Base-by-base conservation (phyloP, 139 green algal genomes). In the Zygnema circumcarinatum region DNA sequence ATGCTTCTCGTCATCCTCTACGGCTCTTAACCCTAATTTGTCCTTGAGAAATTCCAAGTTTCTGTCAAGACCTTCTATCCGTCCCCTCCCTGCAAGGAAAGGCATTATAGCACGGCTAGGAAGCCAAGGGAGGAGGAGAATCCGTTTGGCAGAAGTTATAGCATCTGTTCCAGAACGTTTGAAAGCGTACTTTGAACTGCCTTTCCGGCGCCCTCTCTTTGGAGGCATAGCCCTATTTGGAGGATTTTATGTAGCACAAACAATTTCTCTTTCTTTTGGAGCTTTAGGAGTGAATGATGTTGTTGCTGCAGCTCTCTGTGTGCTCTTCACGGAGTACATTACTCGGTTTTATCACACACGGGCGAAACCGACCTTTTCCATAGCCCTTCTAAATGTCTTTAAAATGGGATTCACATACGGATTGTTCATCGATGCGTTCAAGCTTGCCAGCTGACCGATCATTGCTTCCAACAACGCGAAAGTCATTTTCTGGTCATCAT, bases 401-500 rank as follows among this genome's bases (percentile, higher is more conserved):
- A 90, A 87, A 0, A 79, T 90, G 38, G 85, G 85, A 2, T 87
- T 90, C 85, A 90, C 75, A 7, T 90, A 86, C 1, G 85, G 85
- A 25, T 40, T 90, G 1, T 90, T 90, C 38, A 81, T 90, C 16
- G 75, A 90, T 39, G 85, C 85, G 11, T 90, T 90, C 85, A 90
- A 90, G 41, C 85, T 90, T 1, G 78, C 84, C 31, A 87, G 81
- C 81, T 87, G 62, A 87, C n/a, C n/a, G n/a, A n/a, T n/a, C n/a
- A n/a, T n/a, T n/a, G n/a, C n/a, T n/a, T n/a, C n/a, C n/a, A n/a
- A n/a, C n/a, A n/a, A n/a, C n/a, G n/a, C n/a, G n/a, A n/a, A n/a
- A n/a, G n/a, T n/a, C n/a, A n/a, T n/a, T n/a, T n/a, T n/a, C n/a
- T n/a, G n/a, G n/a, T n/a, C n/a, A n/a, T n/a, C n/a, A n/a, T n/a